Conservation (phyloP, 2,329 filamentous ascomycete species). For the Aspergillus jensenii region DNA sequence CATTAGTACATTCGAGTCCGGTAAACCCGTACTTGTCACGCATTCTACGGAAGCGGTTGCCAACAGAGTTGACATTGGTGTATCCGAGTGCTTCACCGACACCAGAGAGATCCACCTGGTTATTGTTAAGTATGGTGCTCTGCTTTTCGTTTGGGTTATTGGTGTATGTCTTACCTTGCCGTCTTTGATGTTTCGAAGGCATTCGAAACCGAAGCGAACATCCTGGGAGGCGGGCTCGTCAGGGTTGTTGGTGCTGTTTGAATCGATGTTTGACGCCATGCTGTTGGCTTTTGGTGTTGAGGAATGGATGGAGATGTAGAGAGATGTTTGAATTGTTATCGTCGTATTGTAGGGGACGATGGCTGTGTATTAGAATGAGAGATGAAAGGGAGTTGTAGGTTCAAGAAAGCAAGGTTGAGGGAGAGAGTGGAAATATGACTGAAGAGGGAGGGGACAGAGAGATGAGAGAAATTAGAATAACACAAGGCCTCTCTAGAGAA, state of each 20-base stretch:
- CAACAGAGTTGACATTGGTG: constrained; percentile 26
- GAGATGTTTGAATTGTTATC: not conserved
- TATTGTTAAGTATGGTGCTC: not conserved
- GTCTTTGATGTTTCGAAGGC: constrained; percentile 22
- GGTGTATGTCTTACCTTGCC: constrained; percentile 12
- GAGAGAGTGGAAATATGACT: not conserved
- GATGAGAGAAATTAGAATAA: not conserved
- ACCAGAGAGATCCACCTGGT: constrained; percentile 27
- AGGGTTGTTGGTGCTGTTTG: not conserved
- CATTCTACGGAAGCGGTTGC: constrained; percentile 27
- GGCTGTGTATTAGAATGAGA: too few species aligned
- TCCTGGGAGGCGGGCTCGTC: constrained; percentile 12
- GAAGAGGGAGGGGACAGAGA: not conserved
- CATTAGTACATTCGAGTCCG: constrained; percentile 16
- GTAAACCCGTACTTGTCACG: constrained; percentile 26
- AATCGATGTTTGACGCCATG: constrained; percentile 3
- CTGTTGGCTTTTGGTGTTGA: not conserved
- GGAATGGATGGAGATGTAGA: not conserved
- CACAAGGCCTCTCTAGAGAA: not conserved
- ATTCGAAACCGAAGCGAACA: constrained; percentile 27
- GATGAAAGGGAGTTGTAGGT: not conserved
- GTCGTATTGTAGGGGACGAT: not conserved
- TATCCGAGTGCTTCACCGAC: constrained; percentile 28
- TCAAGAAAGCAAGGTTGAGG: not conserved
- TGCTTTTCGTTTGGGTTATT: not conserved